These are phyloP conservation scores for Acephala macrosclerotiorum DNA, from an alignment of 2,329 filamentous ascomycete genomes.

Conservation along the genomic window DNA sequence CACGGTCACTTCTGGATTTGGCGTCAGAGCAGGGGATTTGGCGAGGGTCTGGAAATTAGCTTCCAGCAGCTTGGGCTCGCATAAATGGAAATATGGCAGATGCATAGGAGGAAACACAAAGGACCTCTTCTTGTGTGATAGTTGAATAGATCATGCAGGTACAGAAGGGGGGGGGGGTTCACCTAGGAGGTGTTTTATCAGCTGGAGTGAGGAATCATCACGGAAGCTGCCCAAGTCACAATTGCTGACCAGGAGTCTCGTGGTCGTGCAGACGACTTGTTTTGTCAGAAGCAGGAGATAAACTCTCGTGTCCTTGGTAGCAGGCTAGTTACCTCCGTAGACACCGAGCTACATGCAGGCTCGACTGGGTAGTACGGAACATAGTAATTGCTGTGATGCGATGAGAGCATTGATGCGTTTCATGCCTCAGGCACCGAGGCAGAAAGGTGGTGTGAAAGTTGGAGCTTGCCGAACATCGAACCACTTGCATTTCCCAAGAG, in stretches of 20 bases:
- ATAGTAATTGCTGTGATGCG: background rate
- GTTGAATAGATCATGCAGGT: conserved; percentile 22
- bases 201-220: background rate
- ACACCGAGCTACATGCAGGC: background rate
- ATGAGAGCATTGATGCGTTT: background rate
- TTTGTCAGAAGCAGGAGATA: background rate
- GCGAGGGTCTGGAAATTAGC: conserved; percentile 8
- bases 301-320: background rate
- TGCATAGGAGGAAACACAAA: conserved; percentile 4
- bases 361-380: background rate
- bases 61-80: conserved; percentile 12
- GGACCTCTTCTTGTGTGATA: conserved; percentile 13
- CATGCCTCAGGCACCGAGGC: background rate
- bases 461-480: background rate
- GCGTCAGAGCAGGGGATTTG: conserved; percentile 2
- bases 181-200: background rate
- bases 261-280: conserved; percentile 2
- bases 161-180: background rate
- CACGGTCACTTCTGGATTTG: conserved; percentile 16
- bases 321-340: background rate
- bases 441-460: background rate
- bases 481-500: conserved; percentile 12
- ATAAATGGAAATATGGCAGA: conserved; percentile 9
- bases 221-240: conserved; percentile 4
- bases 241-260: background rate